Base-by-base conservation (phyloP, 306 rosid genomes). In the Lithocarpus polystachyus region DNA sequence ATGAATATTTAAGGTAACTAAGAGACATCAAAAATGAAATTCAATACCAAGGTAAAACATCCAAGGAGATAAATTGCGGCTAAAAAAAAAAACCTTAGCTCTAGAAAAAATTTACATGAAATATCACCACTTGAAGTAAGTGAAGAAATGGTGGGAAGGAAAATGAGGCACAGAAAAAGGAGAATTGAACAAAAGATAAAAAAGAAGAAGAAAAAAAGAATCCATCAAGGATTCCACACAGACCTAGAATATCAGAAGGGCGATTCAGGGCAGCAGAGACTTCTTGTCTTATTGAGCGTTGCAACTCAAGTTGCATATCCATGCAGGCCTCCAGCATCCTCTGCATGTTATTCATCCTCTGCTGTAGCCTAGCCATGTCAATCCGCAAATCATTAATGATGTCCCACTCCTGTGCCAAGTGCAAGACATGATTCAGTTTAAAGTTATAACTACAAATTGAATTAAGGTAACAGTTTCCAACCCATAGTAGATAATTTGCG, bases 301-400 rank as follows among this genome's bases (percentile, higher is more conserved):
- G 99, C 90, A 96, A 76, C 89, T 96, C 99, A 20, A 93, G 94
- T 79, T 96, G 99, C 99, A 96, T 96, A 85, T 96, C 99, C 99
- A 96, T 93, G 81, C 99, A 96, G 71, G 99, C 86, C 87, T 90
- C 98, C 77, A 96, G 78, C 97, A 93, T 96, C 75, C 93, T 90
- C 79, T 93, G 98, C 87, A 96, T 88, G 77, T 90, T 91, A 81
- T 89, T 90, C 99, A 96, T 93, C 88, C 94, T 91, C 74, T 96
- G 97, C 71, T 93, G 98, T 28, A 96, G 93, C 87, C 96, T 89
- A 64, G 90, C 97, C 99, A 96, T 91, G 90, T 96, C 98, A 80
- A 93, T 87, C 83, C 99, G 92, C 92, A 96, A 83, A 86, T 96
- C 98, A 71, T 85, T 91, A 77, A 96, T 75, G 75, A 87, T 79